These are phyloP conservation scores for Erodium trifolium DNA, from an alignment of 441 rosid species.

Conservation along the genomic window DNA sequence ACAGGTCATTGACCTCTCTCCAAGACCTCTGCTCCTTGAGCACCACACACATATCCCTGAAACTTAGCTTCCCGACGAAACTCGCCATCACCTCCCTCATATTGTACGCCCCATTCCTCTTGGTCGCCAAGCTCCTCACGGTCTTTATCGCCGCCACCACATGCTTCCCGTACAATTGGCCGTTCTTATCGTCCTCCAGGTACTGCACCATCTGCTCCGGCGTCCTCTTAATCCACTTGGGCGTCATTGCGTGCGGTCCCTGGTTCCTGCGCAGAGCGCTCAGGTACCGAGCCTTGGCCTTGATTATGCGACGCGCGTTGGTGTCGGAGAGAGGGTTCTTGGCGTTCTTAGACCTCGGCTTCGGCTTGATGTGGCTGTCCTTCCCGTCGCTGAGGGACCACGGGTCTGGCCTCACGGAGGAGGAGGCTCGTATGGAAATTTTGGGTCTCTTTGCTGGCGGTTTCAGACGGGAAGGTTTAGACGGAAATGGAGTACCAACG, in stretches of 20 bases:
- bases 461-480: conserved; percentile 22
- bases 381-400: conserved; percentile 65
- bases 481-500: conserved; percentile 25
- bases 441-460: conserved; percentile 17
- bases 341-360: conserved; percentile 48
- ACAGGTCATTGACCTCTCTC: conserved; percentile 51
- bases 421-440: conserved; percentile 22
- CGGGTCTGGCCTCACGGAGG: conserved; percentile 58
- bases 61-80: conserved; percentile 63
- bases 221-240: conserved; percentile 77
- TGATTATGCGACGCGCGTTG: conserved; percentile 79
- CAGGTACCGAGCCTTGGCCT: conserved; percentile 55
- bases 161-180: conserved; percentile 71
- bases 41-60: conserved; percentile 87
- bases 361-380: too few species aligned
- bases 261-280: conserved; percentile 67
- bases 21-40: conserved; percentile 79
- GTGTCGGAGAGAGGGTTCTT: conserved; percentile 71
- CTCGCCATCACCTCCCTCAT: conserved; percentile 65
- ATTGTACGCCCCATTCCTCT: conserved; percentile 40
- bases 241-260: conserved; percentile 62
- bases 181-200: conserved; percentile 62
- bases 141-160: conserved; percentile 76
- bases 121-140: conserved; percentile 48
- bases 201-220: conserved; percentile 91